phyloP scores from a whole-genome alignment of 129 eudicot species.

The Flaveria trinervia region DNA sequence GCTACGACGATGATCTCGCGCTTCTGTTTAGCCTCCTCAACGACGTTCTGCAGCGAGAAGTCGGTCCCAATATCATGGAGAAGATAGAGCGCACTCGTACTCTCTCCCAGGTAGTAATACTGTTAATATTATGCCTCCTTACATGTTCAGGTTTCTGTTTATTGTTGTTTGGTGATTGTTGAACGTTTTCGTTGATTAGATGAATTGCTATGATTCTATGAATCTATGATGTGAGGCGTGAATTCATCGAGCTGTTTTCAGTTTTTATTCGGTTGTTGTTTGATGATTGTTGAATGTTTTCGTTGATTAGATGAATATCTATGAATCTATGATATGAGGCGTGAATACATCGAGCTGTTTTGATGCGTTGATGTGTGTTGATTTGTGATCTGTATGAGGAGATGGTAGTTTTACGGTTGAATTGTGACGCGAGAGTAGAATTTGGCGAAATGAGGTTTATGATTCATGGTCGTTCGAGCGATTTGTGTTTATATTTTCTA shows the following conservation, averaged over 20 bases:
- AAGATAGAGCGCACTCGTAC: slow-evolving; percentile 69
- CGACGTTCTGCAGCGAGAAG: slow-evolving; percentile 82
- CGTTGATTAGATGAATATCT: neutral
- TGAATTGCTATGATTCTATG: neutral
- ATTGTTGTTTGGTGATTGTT: neutral
- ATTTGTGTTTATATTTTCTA: neutral
- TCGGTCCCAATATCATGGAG: slow-evolving; percentile 63
- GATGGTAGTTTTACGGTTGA: slow-evolving; percentile 1
- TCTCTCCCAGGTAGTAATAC: slow-evolving; percentile 70
- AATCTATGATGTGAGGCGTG: neutral
- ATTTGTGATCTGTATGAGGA: neutral
- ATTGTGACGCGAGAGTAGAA: neutral
- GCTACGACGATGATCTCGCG: slow-evolving; percentile 81
- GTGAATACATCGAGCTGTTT: neutral
- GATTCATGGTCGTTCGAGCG: slow-evolving; percentile 9
- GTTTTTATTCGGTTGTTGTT: too few relatives aligned
- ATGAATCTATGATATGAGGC: slow-evolving; percentile 3
- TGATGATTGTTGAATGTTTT: neutral
- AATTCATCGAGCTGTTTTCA: neutral
- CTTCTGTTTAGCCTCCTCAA: slow-evolving; percentile 76
- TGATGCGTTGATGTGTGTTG: neutral
- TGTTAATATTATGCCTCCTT: neutral
- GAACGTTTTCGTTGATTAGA: slow-evolving; percentile 3
- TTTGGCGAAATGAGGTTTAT: neutral
- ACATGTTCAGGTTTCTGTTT: neutral